Evolutionary conservation across 768 basidiomycete species (phyloP), one percentile per base, ranked within the genome.

Genomic region (Mycena indigotica): DNA sequence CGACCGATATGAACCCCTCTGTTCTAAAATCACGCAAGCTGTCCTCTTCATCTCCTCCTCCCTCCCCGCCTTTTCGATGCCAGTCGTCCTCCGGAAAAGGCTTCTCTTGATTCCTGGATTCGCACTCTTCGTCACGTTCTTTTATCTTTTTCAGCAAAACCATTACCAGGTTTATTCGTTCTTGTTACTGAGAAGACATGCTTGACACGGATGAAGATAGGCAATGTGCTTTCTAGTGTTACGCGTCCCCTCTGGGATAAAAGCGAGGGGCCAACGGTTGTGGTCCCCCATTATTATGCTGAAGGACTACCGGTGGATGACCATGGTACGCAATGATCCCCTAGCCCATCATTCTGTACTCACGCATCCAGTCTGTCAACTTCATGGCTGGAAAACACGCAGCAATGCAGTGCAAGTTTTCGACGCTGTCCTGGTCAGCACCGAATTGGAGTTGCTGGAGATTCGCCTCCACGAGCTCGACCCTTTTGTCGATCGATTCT

Each of bases 341-440:
- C 35, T 10, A 38, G n/a, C n/a, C n/a, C 10, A 10, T 10, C 12
- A n/a, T 10, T 38, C 12, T 10, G 12, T 38, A 61, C 83, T 84
- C 65, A 67, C 75, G 10, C 63, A 84, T 10, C 84, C 17, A 58
- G 61, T 77, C 26, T 86, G 85, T 68, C 54, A 65, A 35, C 67
- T 86, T 13, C 86, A 88, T 58, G 80, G 81, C 21, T 88, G 84
- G 84, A 58, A 69, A n/a, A 53, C 68, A 52, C 73, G 84, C 41
- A 59, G 63, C 38, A 64, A 67, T 17, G 46, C 58, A 28, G 63
- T 83, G 44, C 80, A 78, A 71, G 74, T 82, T 30, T 65, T 82
- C 48, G 85, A 86, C 62, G 82, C 84, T 3, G 77, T 86, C 40
- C 72, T 88, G 53, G 80, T 87, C 76, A 83, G 80, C 73, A 84